Conservation (phyloP, 2,329 filamentous ascomycete genomes). For the Fusarium transvaalense region DNA sequence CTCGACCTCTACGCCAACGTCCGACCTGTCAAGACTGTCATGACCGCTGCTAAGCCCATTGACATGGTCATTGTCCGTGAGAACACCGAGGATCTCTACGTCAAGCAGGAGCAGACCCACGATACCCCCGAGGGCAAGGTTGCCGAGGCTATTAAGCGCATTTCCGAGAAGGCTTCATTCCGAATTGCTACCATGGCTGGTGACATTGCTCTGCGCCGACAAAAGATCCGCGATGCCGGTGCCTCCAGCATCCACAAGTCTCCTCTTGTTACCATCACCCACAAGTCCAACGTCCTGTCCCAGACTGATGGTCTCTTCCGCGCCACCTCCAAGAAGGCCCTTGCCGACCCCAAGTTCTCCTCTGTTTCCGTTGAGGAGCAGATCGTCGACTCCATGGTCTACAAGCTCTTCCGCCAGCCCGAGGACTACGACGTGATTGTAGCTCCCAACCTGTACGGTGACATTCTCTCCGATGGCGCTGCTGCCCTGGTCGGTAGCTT, state of each 20-base stretch:
- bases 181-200: constrained; percentile 94
- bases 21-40: constrained; percentile 88
- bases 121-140: constrained; percentile 83
- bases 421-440: constrained; percentile 97
- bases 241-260: constrained; percentile 71
- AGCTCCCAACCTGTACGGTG: constrained; percentile 96
- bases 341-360: constrained; percentile 74
- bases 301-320: constrained; percentile 98
- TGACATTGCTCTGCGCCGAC: constrained; percentile 89
- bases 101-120: constrained; percentile 93
- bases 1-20: constrained; percentile 98
- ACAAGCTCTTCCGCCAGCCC: constrained; percentile 98
- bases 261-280: constrained; percentile 92
- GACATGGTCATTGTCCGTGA: constrained; percentile 99
- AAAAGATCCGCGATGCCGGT: constrained; percentile 77
- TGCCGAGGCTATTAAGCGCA: constrained; percentile 97
- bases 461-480: constrained; percentile 95
- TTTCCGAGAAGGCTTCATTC: constrained; percentile 84
- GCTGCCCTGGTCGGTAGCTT: constrained; percentile 93
- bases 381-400: constrained; percentile 99
- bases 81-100: constrained; percentile 98
- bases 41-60: constrained; percentile 75
- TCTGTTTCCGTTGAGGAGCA: constrained; percentile 87
- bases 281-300: constrained; percentile 97
- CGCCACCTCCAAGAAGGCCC: constrained; percentile 78